These are phyloP conservation scores for Lachnum nothofagi DNA, from an alignment of 2,329 filamentous ascomycete species.

Conservation along the genomic window DNA sequence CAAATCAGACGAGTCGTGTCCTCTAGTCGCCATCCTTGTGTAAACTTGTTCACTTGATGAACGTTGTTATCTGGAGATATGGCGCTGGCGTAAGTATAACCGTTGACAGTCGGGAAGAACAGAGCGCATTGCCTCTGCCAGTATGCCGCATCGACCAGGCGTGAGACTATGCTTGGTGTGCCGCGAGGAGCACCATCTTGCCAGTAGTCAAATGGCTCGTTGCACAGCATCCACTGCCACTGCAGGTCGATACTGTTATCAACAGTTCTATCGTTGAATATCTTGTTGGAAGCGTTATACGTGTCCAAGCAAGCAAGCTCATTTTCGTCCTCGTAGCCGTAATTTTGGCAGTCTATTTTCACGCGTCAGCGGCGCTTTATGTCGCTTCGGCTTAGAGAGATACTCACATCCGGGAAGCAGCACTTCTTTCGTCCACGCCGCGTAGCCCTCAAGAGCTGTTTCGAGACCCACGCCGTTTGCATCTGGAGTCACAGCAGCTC, in stretches of 20 bases:
- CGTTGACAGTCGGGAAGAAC: conserved; percentile 48
- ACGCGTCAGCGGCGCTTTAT: background rate
- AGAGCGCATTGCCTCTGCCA: conserved; percentile 51
- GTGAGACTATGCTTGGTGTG: conserved; percentile 46
- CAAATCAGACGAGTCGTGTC: conserved; percentile 51
- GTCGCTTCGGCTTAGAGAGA: background rate
- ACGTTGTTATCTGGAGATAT: conserved; percentile 41
- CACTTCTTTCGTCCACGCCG: conserved; percentile 45
- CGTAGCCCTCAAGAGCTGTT: conserved; percentile 50
- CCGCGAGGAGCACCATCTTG: conserved; percentile 47
- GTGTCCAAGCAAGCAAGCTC: conserved; percentile 49
- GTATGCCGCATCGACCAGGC: conserved; percentile 47
- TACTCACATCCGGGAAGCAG: conserved; percentile 45
- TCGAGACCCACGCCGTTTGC: conserved; percentile 47
- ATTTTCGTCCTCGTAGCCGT: conserved; percentile 41
- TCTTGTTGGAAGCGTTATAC: conserved; percentile 44
- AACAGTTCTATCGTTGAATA: conserved; percentile 47
- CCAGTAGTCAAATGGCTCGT: conserved; percentile 57
- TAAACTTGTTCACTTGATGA: conserved; percentile 45
- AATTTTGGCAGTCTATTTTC: conserved; percentile 41
- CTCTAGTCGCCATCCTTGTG: conserved; percentile 50
- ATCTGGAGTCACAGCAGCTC: conserved; percentile 30
- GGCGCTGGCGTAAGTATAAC: conserved; percentile 46
- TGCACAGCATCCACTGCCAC: conserved; percentile 59
- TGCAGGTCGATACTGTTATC: conserved; percentile 45